Evolutionary conservation across 768 basidiomycete genomes (phyloP).

Genomic region (Russula sp.): DNA sequence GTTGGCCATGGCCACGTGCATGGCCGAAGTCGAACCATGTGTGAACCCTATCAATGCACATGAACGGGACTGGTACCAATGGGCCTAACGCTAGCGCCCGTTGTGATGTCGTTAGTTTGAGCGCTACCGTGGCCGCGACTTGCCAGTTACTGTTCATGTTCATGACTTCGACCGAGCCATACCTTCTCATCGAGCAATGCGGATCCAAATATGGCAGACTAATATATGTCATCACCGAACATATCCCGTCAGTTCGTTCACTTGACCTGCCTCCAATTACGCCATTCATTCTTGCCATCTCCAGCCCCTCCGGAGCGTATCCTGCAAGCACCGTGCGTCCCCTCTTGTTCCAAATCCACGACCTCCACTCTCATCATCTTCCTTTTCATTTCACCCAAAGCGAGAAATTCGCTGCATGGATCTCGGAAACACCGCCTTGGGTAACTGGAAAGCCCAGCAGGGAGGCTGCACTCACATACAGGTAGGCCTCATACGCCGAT

Average conservation of each 20-base stretch:
- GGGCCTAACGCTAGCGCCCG: slow-evolving; percentile 12
- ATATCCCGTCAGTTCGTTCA: slow-evolving; percentile 32
- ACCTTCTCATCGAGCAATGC: slow-evolving; percentile 37
- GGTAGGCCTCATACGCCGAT: slow-evolving; percentile 24
- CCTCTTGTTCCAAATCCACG: background rate
- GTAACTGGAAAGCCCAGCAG: slow-evolving; percentile 35
- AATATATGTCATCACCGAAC: slow-evolving; percentile 38
- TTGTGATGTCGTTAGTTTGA: slow-evolving; percentile 13
- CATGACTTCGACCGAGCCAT: slow-evolving; percentile 27
- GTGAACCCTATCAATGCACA: slow-evolving; percentile 7
- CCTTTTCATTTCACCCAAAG: slow-evolving; percentile 20
- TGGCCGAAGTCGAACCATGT: slow-evolving; percentile 3
- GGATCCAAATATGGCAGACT: slow-evolving; percentile 36
- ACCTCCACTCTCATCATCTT: slow-evolving; percentile 14
- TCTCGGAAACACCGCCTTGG: slow-evolving; percentile 34
- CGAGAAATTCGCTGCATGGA: slow-evolving; percentile 41
- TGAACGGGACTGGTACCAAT: slow-evolving; percentile 5
- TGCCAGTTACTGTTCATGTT: slow-evolving; percentile 16
- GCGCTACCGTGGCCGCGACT: slow-evolving; percentile 17
- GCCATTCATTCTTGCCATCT: slow-evolving; percentile 19
- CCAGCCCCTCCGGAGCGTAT: slow-evolving; percentile 30
- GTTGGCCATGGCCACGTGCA: background rate
- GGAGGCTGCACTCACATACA: slow-evolving; percentile 38
- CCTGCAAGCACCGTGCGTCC: slow-evolving; percentile 29
- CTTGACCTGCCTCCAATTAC: background rate